phyloP scores from a whole-genome alignment of 2,329 filamentous ascomycete genomes.

The Pseudogymnoascus sp. region DNA sequence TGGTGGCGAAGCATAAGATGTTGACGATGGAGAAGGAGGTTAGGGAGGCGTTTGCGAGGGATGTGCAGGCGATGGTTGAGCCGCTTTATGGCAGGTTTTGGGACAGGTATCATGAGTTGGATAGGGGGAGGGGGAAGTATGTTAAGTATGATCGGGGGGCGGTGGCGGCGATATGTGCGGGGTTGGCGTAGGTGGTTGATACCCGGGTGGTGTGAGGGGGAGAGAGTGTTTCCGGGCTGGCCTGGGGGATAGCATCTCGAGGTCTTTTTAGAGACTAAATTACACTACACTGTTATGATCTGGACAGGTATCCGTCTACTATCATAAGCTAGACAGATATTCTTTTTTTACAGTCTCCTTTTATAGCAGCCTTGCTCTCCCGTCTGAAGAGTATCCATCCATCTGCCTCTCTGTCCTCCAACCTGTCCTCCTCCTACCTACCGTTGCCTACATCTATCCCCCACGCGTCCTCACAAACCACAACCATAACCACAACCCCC shows the following conservation, averaged over 20 bases:
- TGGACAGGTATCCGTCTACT: not conserved
- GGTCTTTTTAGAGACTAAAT: not conserved
- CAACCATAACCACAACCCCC: too few relatives aligned
- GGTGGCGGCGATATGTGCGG: constrained; percentile 53
- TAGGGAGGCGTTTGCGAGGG: constrained; percentile 65
- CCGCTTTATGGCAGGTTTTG: constrained; percentile 92
- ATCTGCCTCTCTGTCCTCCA: not conserved
- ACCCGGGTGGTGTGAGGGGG: not conserved
- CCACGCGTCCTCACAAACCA: not conserved
- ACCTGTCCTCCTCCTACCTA: not conserved
- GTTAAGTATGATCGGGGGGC: constrained; percentile 90
- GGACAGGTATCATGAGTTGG: constrained; percentile 94
- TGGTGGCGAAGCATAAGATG: constrained; percentile 71
- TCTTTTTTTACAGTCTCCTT: not conserved
- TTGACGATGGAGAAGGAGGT: constrained; percentile 91
- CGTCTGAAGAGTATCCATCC: not conserved
- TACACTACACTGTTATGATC: not conserved
- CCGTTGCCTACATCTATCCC: too few relatives aligned
- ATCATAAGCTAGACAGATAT: not conserved
- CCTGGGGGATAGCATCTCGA: not conserved
- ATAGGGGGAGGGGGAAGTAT: constrained; percentile 97
- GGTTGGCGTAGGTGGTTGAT: constrained; percentile 13
- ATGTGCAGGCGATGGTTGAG: constrained; percentile 86
- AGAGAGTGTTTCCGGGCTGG: not conserved
- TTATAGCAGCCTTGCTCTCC: not conserved